These are phyloP conservation scores for Saccharomyces hybrid DNA, from an alignment of 1,139 yeast genomes.

Conservation along the genomic window DNA sequence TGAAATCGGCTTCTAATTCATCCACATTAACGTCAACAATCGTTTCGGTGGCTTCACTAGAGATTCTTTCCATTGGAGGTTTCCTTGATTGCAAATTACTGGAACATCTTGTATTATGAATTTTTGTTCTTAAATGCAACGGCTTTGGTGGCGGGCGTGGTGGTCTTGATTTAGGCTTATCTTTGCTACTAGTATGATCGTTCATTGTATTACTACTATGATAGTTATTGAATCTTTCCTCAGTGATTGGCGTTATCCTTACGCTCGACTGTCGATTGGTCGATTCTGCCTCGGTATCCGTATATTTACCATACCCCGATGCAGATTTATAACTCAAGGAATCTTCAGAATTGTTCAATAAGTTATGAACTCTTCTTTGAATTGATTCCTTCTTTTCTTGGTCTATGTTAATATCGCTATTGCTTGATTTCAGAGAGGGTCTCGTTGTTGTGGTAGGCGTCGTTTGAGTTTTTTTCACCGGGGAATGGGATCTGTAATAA, in stretches of 20 bases:
- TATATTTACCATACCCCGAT: conserved; percentile 51
- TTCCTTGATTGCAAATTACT: not conserved
- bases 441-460: not conserved
- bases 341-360: conserved; percentile 37
- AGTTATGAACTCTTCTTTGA: conserved; percentile 48
- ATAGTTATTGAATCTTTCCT: not conserved
- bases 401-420: conserved; percentile 5
- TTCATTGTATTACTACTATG: not conserved
- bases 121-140: conserved; percentile 6
- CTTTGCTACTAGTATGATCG: not conserved
- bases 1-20: conserved; percentile 16
- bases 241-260: not conserved
- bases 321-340: conserved; percentile 42
- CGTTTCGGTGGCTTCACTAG: conserved; percentile 8
- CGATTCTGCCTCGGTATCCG: conserved; percentile 29
- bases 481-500: conserved; percentile 7
- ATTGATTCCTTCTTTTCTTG: conserved; percentile 34
- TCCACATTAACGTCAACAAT: conserved; percentile 12
- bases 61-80: conserved; percentile 2
- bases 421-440: not conserved
- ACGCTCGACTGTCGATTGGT: not conserved
- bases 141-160: conserved; percentile 13
- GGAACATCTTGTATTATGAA: not conserved
- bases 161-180: not conserved
- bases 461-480: conserved; percentile 2